Evolutionary conservation across 768 basidiomycete genomes (phyloP), one percentile per base, ranked within the genome.

Genomic region (Suillus weaverae): DNA sequence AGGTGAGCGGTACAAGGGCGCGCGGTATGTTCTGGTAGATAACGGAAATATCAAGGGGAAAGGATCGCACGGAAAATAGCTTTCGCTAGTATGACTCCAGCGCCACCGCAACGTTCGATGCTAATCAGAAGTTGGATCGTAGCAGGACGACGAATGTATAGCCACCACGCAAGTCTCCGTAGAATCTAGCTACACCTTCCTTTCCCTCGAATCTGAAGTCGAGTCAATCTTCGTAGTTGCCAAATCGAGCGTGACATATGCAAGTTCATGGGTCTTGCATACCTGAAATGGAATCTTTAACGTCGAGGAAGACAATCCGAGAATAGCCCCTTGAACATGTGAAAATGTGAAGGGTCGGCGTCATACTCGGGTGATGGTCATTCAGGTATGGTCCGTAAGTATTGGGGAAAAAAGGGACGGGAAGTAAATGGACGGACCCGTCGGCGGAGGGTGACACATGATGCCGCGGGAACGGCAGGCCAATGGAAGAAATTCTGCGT

Each of bases 381-480:
- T 44, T n/a, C 50, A 26, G 16, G 1, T 2, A 4, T 33, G 60
- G n/a, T 67, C 66, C 66, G 63, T 35, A 8, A 48, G 61, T 22
- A 54, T 60, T 41, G 43, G 64, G 36, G 36, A 41, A 41, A 33
- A 36, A 30, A 44, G 14, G 54, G 33, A 65, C 51, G 65, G 59
- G 65, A 70, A 66, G 62, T 67, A 67, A 60, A 56, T 5, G 16
- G 32, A 66, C 73, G 71, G 73, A 62, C 62, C 71, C 71, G 74
- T 74, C 76, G 73, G 74, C 73, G 74, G 76, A 76, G 69, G 66
- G 68, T 39, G 59, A 53, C 32, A 53, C 60, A 60, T 33, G 66
- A 62, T 71, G 74, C 74, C 75, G 75, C 74, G 75, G 75, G 74
- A 75, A n/a, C 38, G 32, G 65, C 67, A 64, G 59, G 70, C 63